Conservation (phyloP, 176 grass and related monocot species). For the Aegilops umbellulata region DNA sequence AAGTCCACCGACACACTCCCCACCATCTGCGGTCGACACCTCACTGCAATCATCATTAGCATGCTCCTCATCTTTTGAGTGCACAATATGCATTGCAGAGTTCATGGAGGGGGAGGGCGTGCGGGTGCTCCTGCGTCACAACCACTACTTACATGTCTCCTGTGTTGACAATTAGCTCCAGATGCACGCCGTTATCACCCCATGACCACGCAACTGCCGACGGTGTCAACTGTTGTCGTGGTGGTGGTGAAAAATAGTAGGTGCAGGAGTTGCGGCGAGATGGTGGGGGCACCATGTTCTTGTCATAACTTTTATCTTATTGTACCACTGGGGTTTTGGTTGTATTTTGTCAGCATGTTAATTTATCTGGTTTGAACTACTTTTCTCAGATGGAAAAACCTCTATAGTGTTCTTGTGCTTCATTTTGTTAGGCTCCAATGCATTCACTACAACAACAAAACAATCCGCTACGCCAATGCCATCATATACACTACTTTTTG, state of each 20-base stretch:
- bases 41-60: neutral
- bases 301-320: neutral
- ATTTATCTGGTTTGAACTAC: too few relatives aligned
- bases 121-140: slow-evolving; percentile 49
- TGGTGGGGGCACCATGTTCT: neutral
- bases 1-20: slow-evolving; percentile 48
- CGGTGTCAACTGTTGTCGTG: neutral
- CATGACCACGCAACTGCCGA: neutral
- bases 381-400: too few relatives aligned
- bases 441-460: too few relatives aligned
- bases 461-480: too few relatives aligned
- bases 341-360: too few relatives aligned
- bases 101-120: slow-evolving; percentile 40
- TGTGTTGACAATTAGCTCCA: slow-evolving; percentile 65
- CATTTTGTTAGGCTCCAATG: too few relatives aligned
- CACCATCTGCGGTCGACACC: neutral
- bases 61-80: neutral
- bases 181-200: neutral
- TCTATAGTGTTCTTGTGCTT: neutral
- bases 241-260: neutral
- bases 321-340: too few relatives aligned
- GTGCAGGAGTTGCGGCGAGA: slow-evolving; percentile 26
- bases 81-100: slow-evolving; percentile 43
- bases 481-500: too few relatives aligned
- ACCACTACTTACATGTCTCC: slow-evolving; percentile 49